Conservation (phyloP, 2,329 filamentous ascomycete genomes). For the Neodidymelliopsis sp. region DNA sequence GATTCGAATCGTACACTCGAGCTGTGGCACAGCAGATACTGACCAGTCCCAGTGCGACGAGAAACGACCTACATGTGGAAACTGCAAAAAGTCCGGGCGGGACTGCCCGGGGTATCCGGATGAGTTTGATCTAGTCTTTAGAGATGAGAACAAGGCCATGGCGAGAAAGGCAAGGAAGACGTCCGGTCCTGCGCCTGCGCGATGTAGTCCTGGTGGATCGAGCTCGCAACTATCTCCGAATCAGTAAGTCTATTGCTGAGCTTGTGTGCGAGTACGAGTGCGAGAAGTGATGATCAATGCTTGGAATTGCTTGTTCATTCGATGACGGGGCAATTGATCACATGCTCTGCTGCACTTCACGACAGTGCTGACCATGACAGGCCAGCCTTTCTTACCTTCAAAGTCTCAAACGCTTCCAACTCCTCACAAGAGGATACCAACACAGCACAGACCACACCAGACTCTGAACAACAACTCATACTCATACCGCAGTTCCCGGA, state of each 20-base stretch:
- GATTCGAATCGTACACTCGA: neutral
- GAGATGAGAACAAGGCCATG: slow-evolving; percentile 74
- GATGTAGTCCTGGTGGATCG: slow-evolving; percentile 24
- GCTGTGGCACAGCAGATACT: slow-evolving; percentile 8
- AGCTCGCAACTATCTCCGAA: slow-evolving; percentile 42
- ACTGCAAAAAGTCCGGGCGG: slow-evolving; percentile 44
- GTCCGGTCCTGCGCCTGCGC: slow-evolving; percentile 27
- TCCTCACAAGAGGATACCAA: slow-evolving; percentile 2
- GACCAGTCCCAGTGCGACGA: slow-evolving; percentile 42
- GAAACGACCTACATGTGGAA: slow-evolving; percentile 45
- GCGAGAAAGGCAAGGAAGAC: slow-evolving; percentile 66
- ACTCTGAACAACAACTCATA: slow-evolving; percentile 28
- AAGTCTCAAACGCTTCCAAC: neutral
- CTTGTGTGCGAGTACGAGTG: neutral
- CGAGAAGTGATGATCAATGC: neutral
- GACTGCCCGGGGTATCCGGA: slow-evolving; percentile 57
- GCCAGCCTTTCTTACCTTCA: slow-evolving; percentile 5
- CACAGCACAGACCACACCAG: slow-evolving; percentile 4
- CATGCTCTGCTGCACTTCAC: no score
- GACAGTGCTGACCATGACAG: slow-evolving; percentile 7
- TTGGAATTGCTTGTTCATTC: neutral
- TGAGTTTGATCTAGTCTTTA: slow-evolving; percentile 75
- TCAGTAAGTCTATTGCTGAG: slow-evolving; percentile 32
- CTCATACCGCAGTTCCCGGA: slow-evolving; percentile 25
- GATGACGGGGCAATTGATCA: neutral